phyloP scores from a whole-genome alignment of 1,284 basidiomycete species.

The Waitea zeae region DNA sequence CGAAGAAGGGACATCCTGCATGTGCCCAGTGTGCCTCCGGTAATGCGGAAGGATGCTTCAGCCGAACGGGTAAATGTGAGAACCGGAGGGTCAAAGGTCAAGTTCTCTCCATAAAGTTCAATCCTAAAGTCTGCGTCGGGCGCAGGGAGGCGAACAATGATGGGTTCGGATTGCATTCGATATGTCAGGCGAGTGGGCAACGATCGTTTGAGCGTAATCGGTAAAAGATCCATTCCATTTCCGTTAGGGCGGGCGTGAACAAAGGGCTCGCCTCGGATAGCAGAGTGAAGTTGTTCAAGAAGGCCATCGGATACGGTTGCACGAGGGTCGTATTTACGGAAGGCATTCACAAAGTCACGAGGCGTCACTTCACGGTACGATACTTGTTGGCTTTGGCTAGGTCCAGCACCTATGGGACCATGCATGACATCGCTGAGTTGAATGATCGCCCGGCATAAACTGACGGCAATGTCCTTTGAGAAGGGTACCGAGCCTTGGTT shows the following conservation, averaged over 20 bases:
- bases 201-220: constrained; percentile 53
- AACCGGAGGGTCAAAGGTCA: constrained; percentile 71
- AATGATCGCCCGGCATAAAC: constrained; percentile 72
- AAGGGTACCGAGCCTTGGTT: constrained; percentile 67
- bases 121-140: constrained; percentile 66
- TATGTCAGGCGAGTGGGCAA: constrained; percentile 69
- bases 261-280: constrained; percentile 55
- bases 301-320: constrained; percentile 54
- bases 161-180: constrained; percentile 69
- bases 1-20: constrained; percentile 72
- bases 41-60: constrained; percentile 78
- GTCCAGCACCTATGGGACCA: constrained; percentile 38
- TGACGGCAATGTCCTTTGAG: constrained; percentile 60
- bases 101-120: constrained; percentile 69
- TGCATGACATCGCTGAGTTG: constrained; percentile 76
- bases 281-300: constrained; percentile 61
- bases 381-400: constrained; percentile 43
- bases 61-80: constrained; percentile 61
- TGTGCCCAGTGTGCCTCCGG: constrained; percentile 62
- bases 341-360: constrained; percentile 67
- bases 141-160: constrained; percentile 69
- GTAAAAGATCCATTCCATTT: constrained; percentile 25
- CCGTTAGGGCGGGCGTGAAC: constrained; percentile 47
- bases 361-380: constrained; percentile 45
- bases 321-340: constrained; percentile 57